Evolutionary conservation across 2,329 filamentous ascomycete species (phyloP).

Genomic region (Mollisiaceae sp.): DNA sequence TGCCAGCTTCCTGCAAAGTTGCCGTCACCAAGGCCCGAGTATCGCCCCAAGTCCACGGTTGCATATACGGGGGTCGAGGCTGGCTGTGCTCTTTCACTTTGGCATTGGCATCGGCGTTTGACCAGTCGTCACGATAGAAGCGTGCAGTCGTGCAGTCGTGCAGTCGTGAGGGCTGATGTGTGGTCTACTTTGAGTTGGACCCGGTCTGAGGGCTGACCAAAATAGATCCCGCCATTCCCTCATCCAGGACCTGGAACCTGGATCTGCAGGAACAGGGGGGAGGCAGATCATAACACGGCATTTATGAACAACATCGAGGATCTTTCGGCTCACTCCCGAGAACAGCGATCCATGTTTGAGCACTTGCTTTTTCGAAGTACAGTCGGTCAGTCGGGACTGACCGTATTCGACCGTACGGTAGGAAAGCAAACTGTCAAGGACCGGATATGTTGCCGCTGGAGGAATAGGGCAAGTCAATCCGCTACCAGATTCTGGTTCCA

Average conservation of each 20-base stretch:
- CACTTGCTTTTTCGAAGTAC: background rate
- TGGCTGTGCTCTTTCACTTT: slow-evolving; percentile 2
- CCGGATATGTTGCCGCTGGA: background rate
- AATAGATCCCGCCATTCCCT: slow-evolving; percentile 12
- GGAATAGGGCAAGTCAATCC: no score
- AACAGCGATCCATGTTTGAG: background rate
- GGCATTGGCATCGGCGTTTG: background rate
- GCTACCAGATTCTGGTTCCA: background rate
- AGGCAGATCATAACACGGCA: background rate
- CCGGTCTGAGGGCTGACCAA: slow-evolving; percentile 8
- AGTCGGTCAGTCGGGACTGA: background rate
- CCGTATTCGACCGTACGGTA: no score
- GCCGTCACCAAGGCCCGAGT: background rate
- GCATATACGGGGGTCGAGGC: slow-evolving; percentile 7
- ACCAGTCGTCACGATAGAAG: background rate
- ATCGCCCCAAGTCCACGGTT: background rate
- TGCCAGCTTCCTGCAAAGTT: background rate
- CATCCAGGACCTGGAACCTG: background rate
- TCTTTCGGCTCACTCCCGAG: slow-evolving; percentile 8
- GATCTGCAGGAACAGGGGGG: slow-evolving; percentile 16
- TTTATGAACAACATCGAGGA: background rate
- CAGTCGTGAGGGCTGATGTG: background rate
- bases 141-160: background rate
- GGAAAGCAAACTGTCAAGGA: background rate
- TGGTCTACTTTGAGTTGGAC: slow-evolving; percentile 6